Base-by-base conservation (phyloP, 164 flowering plant genomes). In the Buxus sempervirens region DNA sequence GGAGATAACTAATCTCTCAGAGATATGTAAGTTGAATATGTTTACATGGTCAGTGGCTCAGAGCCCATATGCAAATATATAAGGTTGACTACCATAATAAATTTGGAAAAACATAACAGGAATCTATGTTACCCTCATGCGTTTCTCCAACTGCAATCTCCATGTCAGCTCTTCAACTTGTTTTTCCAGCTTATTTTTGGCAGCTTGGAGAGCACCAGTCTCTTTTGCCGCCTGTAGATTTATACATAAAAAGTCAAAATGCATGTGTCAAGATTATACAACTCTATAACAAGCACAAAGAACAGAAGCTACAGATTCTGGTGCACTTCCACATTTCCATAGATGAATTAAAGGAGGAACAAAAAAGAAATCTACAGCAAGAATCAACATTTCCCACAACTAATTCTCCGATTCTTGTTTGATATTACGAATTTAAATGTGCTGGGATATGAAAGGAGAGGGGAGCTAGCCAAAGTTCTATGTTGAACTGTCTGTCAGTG, bases 131-230 rank as follows among this genome's bases (percentile, higher is more conserved):
- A 96, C 98, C 86, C 96, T 85, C 93, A 91, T 86, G 49, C 98
- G 88, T 75, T 90, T 93, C 89, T 96, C 99, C 68, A 89, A 79
- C 74, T 96, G 92, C 24, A 93, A 75, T 72, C 90, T 81, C 96
- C 91, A 93, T 71, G 97, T 91, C 66, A 96, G 79, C 72, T 96
- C 99, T 76, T 96, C 98, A 75, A 96, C 98, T 82, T 93, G 93
- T 86, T 96, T 93, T 82, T 96, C 99, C 79, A 96, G 79, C 78
- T 90, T 93, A 75, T 84, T 88, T 78, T 96, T 96, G 58, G 98
- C 99, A 76, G 93, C 98, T 77, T 93, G 96, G 45, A 96, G 96
- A 41, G 97, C 98, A 68, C 98, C 99, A 55, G 99, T 88, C 85
- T 96, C 98, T 54, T 81, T 86, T 53, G 98, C 99, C 73, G 93